Percentiles rank a stretch among this genome's conserved stretches.
Evolutionary conservation across 2,329 filamentous ascomycete species (phyloP).

Genomic region (Colletotrichum plurivorum): DNA sequence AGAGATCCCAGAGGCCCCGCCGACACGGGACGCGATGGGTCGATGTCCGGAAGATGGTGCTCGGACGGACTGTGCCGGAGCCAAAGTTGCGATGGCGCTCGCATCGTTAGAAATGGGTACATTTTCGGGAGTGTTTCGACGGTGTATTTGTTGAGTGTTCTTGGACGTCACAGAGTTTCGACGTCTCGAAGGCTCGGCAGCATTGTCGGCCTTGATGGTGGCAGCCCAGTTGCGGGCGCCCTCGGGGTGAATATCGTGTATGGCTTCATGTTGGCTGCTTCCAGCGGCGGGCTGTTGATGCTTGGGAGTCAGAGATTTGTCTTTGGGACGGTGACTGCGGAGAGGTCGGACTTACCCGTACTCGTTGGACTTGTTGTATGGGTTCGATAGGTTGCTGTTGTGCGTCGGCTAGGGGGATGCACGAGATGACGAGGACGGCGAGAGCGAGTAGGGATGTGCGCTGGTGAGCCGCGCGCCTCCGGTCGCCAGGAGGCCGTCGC

Average conservation of each 20-base stretch:
- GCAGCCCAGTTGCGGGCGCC: slow-evolving; percentile 49
- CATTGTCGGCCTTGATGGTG: slow-evolving; percentile 48
- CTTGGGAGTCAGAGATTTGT: too few species aligned
- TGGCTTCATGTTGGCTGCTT: slow-evolving; percentile 24
- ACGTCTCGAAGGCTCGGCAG: slow-evolving; percentile 37
- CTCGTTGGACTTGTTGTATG: slow-evolving; percentile 17
- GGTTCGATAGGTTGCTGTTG: slow-evolving; percentile 59
- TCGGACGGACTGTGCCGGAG: slow-evolving; percentile 97
- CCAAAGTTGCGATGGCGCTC: slow-evolving; percentile 98
- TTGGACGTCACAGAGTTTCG: slow-evolving; percentile 39
- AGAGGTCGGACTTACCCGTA: slow-evolving; percentile 3
- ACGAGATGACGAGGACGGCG: slow-evolving; percentile 71
- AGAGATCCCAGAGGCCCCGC: slow-evolving; percentile 74
- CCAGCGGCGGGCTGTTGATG: slow-evolving; percentile 14
- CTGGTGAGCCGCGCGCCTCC: slow-evolving; percentile 62
- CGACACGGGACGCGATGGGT: slow-evolving; percentile 67
- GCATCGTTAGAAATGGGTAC: slow-evolving; percentile 73
- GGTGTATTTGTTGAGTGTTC: slow-evolving; percentile 47
- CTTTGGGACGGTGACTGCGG: background rate
- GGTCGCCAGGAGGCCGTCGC: slow-evolving; percentile 75
- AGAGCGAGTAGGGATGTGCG: slow-evolving; percentile 67
- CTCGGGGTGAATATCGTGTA: slow-evolving; percentile 42
- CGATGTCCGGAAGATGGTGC: slow-evolving; percentile 79
- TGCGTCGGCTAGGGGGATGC: slow-evolving; percentile 70
- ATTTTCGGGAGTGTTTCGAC: slow-evolving; percentile 44